These are phyloP conservation scores for Trifolium pratense DNA, from an alignment of 306 rosid genomes.

Conservation along the genomic window DNA sequence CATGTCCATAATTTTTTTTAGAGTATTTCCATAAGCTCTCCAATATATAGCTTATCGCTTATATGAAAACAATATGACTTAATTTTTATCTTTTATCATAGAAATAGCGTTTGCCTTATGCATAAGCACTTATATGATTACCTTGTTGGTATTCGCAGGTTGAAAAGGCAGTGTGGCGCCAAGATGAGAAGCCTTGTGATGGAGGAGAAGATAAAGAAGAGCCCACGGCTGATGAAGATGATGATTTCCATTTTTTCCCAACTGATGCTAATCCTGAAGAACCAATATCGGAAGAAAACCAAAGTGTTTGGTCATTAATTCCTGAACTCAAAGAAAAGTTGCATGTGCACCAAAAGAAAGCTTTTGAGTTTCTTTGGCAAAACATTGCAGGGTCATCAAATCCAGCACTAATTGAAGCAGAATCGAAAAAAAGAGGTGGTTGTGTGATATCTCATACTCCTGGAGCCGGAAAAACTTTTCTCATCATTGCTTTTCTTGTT, in stretches of 20 bases:
- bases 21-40: background rate
- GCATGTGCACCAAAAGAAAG: conserved; percentile 84
- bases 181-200: conserved; percentile 56
- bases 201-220: conserved; percentile 49
- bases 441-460: conserved; percentile 97
- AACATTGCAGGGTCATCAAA: conserved; percentile 79
- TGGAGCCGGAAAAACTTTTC: conserved; percentile 96
- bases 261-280: conserved; percentile 42
- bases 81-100: background rate
- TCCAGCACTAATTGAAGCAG: conserved; percentile 58
- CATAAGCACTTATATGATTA: conserved; percentile 7
- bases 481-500: conserved; percentile 85
- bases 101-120: background rate
- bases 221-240: conserved; percentile 52
- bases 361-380: conserved; percentile 88
- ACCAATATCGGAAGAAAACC: conserved; percentile 57
- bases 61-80: background rate
- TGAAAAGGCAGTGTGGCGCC: conserved; percentile 53
- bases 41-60: background rate
- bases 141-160: conserved; percentile 51
- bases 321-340: conserved; percentile 50
- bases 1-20: background rate
- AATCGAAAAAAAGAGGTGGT: conserved; percentile 70
- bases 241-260: conserved; percentile 48
- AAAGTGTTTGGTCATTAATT: conserved; percentile 70